Percentiles rank a stretch among this genome's conserved stretches.
These are phyloP conservation scores for Cenchrus fungigraminus DNA, from an alignment of 176 grass and related monocot genomes.

Conservation along the genomic window DNA sequence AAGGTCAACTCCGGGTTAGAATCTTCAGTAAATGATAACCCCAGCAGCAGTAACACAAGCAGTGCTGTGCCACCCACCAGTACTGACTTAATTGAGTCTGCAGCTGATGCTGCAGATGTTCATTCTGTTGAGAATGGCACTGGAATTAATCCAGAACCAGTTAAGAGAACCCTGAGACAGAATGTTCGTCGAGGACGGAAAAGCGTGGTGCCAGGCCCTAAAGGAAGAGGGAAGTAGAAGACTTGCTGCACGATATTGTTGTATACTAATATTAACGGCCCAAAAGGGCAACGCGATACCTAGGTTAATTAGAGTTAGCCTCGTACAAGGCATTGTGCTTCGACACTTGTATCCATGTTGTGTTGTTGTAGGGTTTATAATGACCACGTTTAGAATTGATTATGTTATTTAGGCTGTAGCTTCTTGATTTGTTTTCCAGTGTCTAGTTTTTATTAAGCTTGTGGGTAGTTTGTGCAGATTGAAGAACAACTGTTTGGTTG, in stretches of 20 bases:
- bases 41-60: constrained; percentile 58
- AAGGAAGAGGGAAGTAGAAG: constrained; percentile 51
- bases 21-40: constrained; percentile 57
- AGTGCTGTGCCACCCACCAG: constrained; percentile 22
- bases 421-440: background rate
- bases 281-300: constrained; percentile 42
- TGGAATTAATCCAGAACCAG: constrained; percentile 16
- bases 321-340: background rate
- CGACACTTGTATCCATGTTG: constrained; percentile 41
- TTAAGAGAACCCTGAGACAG: constrained; percentile 19
- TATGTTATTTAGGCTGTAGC: constrained; percentile 39
- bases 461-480: constrained; percentile 32
- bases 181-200: constrained; percentile 49
- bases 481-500: constrained; percentile 14
- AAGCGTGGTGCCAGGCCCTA: constrained; percentile 40
- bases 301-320: constrained; percentile 50
- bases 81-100: background rate
- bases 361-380: constrained; percentile 36
- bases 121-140: constrained; percentile 39
- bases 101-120: constrained; percentile 15
- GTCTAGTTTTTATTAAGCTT: background rate
- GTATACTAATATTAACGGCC: constrained; percentile 52
- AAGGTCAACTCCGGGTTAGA: constrained; percentile 67
- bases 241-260: constrained; percentile 28
- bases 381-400: constrained; percentile 36